Conservation (phyloP, 768 basidiomycete species). For the Russula virescens region DNA sequence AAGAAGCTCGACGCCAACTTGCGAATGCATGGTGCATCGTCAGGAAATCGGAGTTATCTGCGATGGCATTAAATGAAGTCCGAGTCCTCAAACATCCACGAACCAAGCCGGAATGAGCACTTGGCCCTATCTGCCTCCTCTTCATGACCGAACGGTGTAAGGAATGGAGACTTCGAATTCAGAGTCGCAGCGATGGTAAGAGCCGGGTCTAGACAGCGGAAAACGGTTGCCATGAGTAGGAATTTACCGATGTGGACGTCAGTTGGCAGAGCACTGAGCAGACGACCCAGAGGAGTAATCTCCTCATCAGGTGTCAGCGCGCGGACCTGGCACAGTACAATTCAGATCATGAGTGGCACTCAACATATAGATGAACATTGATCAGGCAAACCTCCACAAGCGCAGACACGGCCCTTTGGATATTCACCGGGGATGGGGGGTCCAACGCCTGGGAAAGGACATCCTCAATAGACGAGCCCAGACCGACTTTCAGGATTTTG, state of each 20-base stretch:
- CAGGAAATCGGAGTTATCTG: conserved; percentile 93
- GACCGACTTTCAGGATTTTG: conserved; percentile 88
- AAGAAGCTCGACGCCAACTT: conserved; percentile 75
- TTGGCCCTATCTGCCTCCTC: conserved; percentile 83
- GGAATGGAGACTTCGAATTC: conserved; percentile 89
- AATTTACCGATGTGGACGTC: conserved; percentile 97
- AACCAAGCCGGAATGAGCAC: conserved; percentile 59
- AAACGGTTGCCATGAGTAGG: conserved; percentile 73
- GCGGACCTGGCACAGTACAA: conserved; percentile 48
- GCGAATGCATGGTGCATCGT: conserved; percentile 88
- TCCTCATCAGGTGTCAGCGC: conserved; percentile 83
- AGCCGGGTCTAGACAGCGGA: conserved; percentile 92
- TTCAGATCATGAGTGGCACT: conserved; percentile 8
- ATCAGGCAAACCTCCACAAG: conserved; percentile 68
- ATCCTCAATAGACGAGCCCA: conserved; percentile 84
- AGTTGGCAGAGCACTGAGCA: conserved; percentile 87
- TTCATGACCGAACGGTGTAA: conserved; percentile 84
- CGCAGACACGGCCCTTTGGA: conserved; percentile 83
- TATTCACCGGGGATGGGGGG: conserved; percentile 78
- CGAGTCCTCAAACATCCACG: neutral
- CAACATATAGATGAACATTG: neutral
- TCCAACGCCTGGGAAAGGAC: conserved; percentile 84
- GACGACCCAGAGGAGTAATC: conserved; percentile 88
- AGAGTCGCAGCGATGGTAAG: conserved; percentile 91
- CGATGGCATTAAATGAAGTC: neutral